These are phyloP conservation scores for Dipteronia dyeriana DNA, from an alignment of 345 rosid species.

Conservation along the genomic window DNA sequence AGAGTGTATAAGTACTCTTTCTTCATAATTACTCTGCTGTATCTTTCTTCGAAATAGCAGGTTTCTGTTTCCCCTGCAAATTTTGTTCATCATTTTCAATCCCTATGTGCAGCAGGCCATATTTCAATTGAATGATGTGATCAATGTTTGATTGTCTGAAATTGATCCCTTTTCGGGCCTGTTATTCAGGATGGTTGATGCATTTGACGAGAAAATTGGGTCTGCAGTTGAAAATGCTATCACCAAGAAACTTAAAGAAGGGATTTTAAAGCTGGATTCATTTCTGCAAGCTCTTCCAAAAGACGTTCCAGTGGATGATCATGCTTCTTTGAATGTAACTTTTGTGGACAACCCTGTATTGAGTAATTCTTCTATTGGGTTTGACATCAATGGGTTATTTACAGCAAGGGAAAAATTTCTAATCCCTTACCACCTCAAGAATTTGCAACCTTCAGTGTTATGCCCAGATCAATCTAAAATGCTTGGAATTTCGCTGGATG, in stretches of 20 bases:
- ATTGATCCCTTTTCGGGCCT: constrained; percentile 18
- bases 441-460: constrained; percentile 43
- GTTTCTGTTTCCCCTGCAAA: not conserved
- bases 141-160: constrained; percentile 2
- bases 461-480: constrained; percentile 70
- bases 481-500: constrained; percentile 88
- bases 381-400: constrained; percentile 85
- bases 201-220: constrained; percentile 74
- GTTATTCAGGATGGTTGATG: constrained; percentile 75
- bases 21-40: not conserved
- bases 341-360: constrained; percentile 67
- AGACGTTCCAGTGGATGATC: constrained; percentile 85
- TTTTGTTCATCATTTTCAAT: not conserved
- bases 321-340: constrained; percentile 85
- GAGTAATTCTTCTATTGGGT: constrained; percentile 72
- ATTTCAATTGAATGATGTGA: not conserved
- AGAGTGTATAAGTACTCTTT: not conserved
- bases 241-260: constrained; percentile 67
- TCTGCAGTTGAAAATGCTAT: constrained; percentile 87
- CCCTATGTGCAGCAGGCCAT: not conserved
- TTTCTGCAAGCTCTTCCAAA: constrained; percentile 79
- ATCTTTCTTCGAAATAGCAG: not conserved
- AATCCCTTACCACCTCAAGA: constrained; percentile 21
- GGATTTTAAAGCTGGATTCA: constrained; percentile 73
- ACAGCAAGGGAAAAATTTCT: constrained; percentile 37